Evolutionary conservation across 805 yeast species (phyloP).

Genomic region (Starmera caribaea): DNA sequence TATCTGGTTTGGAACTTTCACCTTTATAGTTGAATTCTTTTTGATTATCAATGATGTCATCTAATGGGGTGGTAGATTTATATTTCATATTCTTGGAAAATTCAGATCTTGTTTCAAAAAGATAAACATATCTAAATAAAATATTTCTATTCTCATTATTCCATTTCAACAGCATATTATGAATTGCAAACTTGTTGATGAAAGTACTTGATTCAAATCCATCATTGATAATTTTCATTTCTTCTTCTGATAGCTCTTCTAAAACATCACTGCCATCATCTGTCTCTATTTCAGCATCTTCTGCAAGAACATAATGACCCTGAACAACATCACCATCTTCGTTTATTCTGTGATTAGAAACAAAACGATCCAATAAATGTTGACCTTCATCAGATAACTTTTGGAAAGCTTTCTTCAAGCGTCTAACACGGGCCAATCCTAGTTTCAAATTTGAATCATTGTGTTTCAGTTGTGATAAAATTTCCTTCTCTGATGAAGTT

Average conservation of each 20-base stretch:
- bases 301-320: background rate
- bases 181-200: constrained; percentile 59
- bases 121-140: constrained; percentile 48
- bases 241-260: background rate
- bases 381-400: too few species aligned
- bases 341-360: too few species aligned
- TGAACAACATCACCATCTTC: too few species aligned
- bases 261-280: background rate
- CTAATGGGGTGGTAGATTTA: constrained; percentile 39
- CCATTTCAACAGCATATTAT: constrained; percentile 73
- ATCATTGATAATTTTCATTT: constrained; percentile 3
- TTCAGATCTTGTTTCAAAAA: constrained; percentile 35
- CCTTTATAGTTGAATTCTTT: constrained; percentile 10
- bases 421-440: constrained; percentile 12
- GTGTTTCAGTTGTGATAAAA: constrained; percentile 10
- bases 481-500: constrained; percentile 11
- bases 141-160: constrained; percentile 57
- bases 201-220: constrained; percentile 11
- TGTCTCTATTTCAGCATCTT: background rate
- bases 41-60: constrained; percentile 35
- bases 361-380: too few species aligned
- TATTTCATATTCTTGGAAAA: constrained; percentile 33
- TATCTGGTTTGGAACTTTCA: constrained; percentile 1
- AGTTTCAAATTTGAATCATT: constrained; percentile 14
- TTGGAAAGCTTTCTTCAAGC: constrained; percentile 4